phyloP scores from a whole-genome alignment of 1,284 basidiomycete genomes.

The Apiotrichum domesticum region DNA sequence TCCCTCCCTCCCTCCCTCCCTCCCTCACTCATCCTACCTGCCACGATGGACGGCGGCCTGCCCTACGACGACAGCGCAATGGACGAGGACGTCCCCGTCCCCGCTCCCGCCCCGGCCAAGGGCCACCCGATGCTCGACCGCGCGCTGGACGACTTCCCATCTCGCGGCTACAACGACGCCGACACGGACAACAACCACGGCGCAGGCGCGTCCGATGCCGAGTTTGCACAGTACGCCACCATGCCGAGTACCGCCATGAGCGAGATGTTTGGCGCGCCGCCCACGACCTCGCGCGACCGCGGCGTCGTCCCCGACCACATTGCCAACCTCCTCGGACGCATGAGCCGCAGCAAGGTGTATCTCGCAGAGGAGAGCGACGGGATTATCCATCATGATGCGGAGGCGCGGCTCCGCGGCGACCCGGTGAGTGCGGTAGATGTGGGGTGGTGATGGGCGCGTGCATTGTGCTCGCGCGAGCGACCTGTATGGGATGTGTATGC shows the following conservation, averaged over 20 bases:
- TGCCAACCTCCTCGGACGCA: constrained; percentile 35
- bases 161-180: no score
- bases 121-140: constrained; percentile 25
- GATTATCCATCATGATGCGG: constrained; percentile 31
- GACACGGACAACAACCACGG: no score
- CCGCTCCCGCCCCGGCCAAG: no score
- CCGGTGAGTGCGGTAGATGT: constrained; percentile 24
- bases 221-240: not conserved
- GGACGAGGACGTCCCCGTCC: constrained; percentile 7
- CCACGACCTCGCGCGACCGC: constrained; percentile 1
- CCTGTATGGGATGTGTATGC: no score
- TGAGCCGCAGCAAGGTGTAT: constrained; percentile 41
- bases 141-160: constrained; percentile 31
- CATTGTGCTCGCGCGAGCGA: no score
- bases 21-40: constrained; percentile 42
- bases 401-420: constrained; percentile 28
- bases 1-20: no score
- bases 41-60: constrained; percentile 18
- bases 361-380: constrained; percentile 38
- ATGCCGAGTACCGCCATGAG: not conserved
- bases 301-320: constrained; percentile 34
- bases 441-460: not conserved
- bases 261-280: not conserved
- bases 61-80: constrained; percentile 18
- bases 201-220: not conserved